Evolutionary conservation across 768 basidiomycete genomes (phyloP), one percentile per base, ranked within the genome.

Genomic region (Erythrobasidium yunnanense): DNA sequence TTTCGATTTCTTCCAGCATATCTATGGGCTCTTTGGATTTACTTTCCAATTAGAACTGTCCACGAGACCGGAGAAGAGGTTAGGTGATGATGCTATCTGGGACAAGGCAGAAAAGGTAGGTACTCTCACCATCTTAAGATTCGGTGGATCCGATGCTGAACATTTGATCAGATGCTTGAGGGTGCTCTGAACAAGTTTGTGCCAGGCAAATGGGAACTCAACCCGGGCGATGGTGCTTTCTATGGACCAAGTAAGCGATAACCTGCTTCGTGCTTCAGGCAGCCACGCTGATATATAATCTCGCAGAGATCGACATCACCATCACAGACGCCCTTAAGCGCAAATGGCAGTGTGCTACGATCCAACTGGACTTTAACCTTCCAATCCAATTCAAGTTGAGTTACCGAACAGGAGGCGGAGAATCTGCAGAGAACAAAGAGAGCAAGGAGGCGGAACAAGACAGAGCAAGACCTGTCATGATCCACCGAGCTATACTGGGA

Each of bases 301-400:
- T n/a, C 54, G 1, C 22, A 45, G 30, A 74, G 71, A 93, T 96
- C 73, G 95, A 97, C 77, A 93, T 99, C 78, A 90, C 87, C 67
- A 87, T 97, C 75, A 83, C 84, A 25, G 95, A 99, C 72, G 92
- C 95, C 0, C 81, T 97, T 23, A 83, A 81, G 35, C 85, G 95
- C 50, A 89, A 90, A 23, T 93, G 90, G 84, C 95, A 99, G 77
- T 97, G 93, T 73, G 95, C 91, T 42, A 97, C 95, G 1, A 96
- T 97, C 76, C 88, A 97, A 78, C 87, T 99, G 66, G 93, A 97
- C 79, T 99, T 96, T 84, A 90, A 99, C 77, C 83, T 99, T 1
- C 95, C 95, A 8, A 86, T 95, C 73, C 86, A 90, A 45, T 97
- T 97, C 82, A 87, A 95, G 76, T 82, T 97, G 70, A 87, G 87